A percentile compares a stretch with the other conserved stretches of the same genome.
These are phyloP conservation scores for Solanum hybrid DNA, from an alignment of 305 asterid genomes.

Conservation along the genomic window DNA sequence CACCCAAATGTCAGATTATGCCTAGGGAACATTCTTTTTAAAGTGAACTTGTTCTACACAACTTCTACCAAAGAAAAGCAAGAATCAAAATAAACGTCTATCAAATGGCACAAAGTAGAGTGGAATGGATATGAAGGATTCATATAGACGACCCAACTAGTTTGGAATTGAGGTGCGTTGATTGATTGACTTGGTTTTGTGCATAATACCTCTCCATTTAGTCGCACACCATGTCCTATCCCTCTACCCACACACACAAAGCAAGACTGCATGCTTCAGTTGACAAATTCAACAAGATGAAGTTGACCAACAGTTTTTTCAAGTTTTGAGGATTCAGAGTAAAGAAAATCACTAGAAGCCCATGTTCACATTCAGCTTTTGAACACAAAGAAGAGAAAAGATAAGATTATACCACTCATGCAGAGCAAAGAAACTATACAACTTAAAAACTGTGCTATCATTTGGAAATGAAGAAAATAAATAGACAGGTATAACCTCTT, in stretches of 20 bases:
- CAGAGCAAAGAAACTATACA: neutral
- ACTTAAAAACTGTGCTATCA: neutral
- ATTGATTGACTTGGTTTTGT: constrained; percentile 1
- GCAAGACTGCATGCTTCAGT: neutral
- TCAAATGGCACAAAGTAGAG: neutral
- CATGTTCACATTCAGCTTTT: neutral
- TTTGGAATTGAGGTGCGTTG: neutral
- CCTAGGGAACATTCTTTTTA: neutral
- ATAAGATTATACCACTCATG: neutral
- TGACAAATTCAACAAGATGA: neutral
- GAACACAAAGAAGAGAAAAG: neutral
- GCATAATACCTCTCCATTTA: neutral
- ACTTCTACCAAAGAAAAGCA: neutral
- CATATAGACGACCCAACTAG: neutral
- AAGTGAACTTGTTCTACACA: neutral
- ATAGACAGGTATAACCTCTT: constrained; percentile 41
- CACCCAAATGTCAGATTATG: neutral
- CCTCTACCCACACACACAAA: neutral
- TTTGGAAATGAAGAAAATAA: neutral
- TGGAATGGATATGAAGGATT: neutral
- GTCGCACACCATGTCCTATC: neutral
- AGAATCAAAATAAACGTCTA: neutral
- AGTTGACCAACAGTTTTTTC: neutral
- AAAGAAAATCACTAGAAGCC: neutral
- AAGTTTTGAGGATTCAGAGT: neutral